Evolutionary conservation across 1,284 basidiomycete genomes (phyloP), one percentile per base, ranked within the genome.

Genomic region (Rhodotorula sp.): DNA sequence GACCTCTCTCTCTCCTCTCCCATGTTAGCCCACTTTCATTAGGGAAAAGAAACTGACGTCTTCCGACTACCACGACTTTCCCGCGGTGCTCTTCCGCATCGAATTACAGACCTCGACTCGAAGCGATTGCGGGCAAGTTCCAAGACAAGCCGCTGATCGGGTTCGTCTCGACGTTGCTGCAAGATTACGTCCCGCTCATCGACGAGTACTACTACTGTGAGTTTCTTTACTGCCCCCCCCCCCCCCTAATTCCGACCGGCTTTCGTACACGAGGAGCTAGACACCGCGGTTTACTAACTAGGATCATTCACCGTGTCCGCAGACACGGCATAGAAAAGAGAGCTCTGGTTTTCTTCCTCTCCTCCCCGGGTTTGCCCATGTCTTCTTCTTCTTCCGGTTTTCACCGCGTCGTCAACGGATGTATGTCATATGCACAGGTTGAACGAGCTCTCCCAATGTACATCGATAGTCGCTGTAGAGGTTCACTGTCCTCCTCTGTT

Each of bases 171-270:
- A 80, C 79, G 20, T 70, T 82, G 33, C 67, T 80, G n/a, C 65
- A 76, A 33, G 81, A 82, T 65, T 82, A 83, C 72, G 75, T 80
- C 22, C 80, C 82, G 1, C 74, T 83, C n/a, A 79, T 82, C 66
- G 82, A 82, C 77, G 80, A 82, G 59, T 83, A 82, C 68, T 80
- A 81, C 74, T 82, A 79, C 68, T 82, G 75, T 77, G 26, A 45
- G 72, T 42, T 8, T 55, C 46, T 6, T 54, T 22, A 6, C 22
- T 26, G 12, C 24, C 14, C 51, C 20, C 56, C n/a, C n/a, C n/a
- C n/a, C n/a, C n/a, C n/a, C n/a, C n/a, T n/a, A n/a, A n/a, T n/a
- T n/a, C n/a, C n/a, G n/a, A n/a, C n/a, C n/a, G n/a, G n/a, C n/a
- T n/a, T n/a, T n/a, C n/a, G n/a, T n/a, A n/a, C n/a, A n/a, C n/a